phyloP scores from a whole-genome alignment of 768 basidiomycete species.

The Mycena rebaudengoi region DNA sequence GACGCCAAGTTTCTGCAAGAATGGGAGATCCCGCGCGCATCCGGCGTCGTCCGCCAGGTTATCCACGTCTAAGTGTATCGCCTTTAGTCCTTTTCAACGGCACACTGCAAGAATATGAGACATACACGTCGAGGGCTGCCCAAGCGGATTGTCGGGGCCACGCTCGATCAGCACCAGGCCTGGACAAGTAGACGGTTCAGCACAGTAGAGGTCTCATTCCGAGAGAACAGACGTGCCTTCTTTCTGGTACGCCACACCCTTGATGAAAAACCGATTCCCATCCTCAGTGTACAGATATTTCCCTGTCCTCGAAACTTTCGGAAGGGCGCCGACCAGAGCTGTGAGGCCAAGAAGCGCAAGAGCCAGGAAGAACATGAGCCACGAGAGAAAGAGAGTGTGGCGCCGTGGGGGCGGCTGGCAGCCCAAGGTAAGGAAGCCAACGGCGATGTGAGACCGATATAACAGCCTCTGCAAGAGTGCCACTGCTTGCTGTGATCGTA shows the following conservation, averaged over 20 bases:
- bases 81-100: no score
- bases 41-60: conserved; percentile 72
- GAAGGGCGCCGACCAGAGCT: conserved; percentile 54
- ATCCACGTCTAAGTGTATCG: conserved; percentile 81
- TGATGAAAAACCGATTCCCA: conserved; percentile 86
- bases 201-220: background rate
- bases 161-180: conserved; percentile 30
- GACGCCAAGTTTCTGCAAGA: conserved; percentile 76
- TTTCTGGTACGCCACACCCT: conserved; percentile 84
- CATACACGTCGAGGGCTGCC: conserved; percentile 27
- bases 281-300: conserved; percentile 82
- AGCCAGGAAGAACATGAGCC: no score
- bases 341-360: background rate
- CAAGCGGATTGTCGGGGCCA: background rate
- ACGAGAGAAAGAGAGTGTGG: no score
- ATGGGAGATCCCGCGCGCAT: conserved; percentile 84
- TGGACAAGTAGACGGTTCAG: background rate
- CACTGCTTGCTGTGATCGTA: no score
- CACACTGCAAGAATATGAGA: no score
- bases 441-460: no score
- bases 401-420: no score
- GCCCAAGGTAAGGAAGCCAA: no score
- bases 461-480: no score
- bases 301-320: conserved; percentile 72
- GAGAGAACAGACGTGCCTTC: conserved; percentile 60